Conservation (phyloP, 805 yeast genomes). For the Millerozyma miso region DNA sequence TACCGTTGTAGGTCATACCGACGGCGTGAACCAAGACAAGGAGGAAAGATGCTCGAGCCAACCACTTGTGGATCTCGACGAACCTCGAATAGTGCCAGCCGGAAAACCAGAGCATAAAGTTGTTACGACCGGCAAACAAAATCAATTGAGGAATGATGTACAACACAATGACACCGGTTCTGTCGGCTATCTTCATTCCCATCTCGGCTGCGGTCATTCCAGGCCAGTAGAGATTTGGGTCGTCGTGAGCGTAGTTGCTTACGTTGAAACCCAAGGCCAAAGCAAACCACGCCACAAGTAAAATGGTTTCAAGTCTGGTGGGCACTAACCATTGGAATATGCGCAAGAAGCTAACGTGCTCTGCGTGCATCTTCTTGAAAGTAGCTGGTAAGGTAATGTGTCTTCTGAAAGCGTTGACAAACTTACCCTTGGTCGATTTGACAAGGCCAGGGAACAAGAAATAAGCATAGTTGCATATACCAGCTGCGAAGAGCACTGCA, state of each 20-base stretch:
- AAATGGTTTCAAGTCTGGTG: constrained; percentile 46
- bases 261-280: constrained; percentile 26
- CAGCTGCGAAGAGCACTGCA: constrained; percentile 26
- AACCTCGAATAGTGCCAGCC: constrained; percentile 64
- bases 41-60: constrained; percentile 48
- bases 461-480: constrained; percentile 25
- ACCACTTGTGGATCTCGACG: constrained; percentile 63
- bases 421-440: constrained; percentile 24
- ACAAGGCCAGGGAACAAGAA: constrained; percentile 20
- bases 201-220: constrained; percentile 20
- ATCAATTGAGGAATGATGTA: constrained; percentile 55
- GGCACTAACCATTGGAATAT: constrained; percentile 37
- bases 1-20: constrained; percentile 50
- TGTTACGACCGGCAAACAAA: constrained; percentile 71
- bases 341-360: constrained; percentile 9
- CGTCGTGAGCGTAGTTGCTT: constrained; percentile 21
- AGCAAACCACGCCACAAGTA: constrained; percentile 37
- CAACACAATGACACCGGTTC: constrained; percentile 48
- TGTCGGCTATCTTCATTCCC: constrained; percentile 46
- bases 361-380: constrained; percentile 13
- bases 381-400: constrained; percentile 27
- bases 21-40: constrained; percentile 53
- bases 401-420: constrained; percentile 20
- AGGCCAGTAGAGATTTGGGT: constrained; percentile 23
- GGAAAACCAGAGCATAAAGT: constrained; percentile 56